Conservation (phyloP, 306 rosid genomes). For the Gillenia trifoliata region DNA sequence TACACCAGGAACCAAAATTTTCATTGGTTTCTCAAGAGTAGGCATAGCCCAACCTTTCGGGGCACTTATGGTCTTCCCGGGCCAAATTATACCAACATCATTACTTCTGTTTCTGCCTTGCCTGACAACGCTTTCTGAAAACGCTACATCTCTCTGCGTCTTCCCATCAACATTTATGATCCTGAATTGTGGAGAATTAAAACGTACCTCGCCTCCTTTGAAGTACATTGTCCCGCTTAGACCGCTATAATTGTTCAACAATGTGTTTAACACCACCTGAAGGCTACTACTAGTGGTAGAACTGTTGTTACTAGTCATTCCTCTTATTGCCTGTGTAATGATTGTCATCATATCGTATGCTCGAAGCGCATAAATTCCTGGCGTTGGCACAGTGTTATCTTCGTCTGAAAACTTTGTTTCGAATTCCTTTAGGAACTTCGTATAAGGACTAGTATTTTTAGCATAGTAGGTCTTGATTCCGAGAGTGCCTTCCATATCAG, state of each 20-base stretch:
- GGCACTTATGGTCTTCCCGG: slow-evolving; percentile 25
- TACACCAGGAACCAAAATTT: slow-evolving; percentile 41
- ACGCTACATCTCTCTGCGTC: slow-evolving; percentile 31
- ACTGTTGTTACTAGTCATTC: slow-evolving; percentile 2
- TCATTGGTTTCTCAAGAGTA: slow-evolving; percentile 33
- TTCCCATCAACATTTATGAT: slow-evolving; percentile 47
- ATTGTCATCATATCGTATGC: slow-evolving; percentile 55
- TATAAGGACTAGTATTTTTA: slow-evolving; percentile 26
- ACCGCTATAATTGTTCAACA: slow-evolving; percentile 39
- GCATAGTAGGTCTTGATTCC: slow-evolving; percentile 56
- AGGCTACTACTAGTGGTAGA: slow-evolving; percentile 28
- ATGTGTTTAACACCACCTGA: slow-evolving; percentile 14
- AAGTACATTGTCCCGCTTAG: slow-evolving; percentile 55
- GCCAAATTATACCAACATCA: slow-evolving; percentile 46
- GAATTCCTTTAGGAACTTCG: slow-evolving; percentile 33
- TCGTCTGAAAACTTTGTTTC: slow-evolving; percentile 30
- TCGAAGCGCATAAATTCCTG: slow-evolving; percentile 50
- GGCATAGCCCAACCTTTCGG: slow-evolving; percentile 62
- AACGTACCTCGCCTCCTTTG: slow-evolving; percentile 28
- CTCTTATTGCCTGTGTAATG: slow-evolving; percentile 40
- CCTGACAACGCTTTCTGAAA: neutral
- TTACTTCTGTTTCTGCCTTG: neutral
- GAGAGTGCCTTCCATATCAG: slow-evolving; percentile 53
- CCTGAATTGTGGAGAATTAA: slow-evolving; percentile 28
- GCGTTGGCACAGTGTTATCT: slow-evolving; percentile 29